These are phyloP conservation scores for Plenodomus lindquistii DNA, from an alignment of 2,329 filamentous ascomycete species.

Conservation along the genomic window DNA sequence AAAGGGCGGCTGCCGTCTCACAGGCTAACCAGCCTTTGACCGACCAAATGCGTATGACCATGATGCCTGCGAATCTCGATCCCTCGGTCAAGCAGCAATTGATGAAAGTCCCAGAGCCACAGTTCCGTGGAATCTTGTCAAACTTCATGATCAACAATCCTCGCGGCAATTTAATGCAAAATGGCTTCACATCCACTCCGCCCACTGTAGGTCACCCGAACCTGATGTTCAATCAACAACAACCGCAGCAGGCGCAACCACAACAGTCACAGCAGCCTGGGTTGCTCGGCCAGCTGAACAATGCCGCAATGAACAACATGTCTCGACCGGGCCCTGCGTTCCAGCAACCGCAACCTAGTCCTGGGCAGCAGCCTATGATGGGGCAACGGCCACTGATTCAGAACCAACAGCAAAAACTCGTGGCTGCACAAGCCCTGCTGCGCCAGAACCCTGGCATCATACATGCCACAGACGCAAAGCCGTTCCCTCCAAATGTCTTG, in stretches of 20 bases:
- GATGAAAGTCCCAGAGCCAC: conserved; percentile 39
- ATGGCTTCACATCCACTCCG: conserved; percentile 26
- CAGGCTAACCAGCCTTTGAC: conserved; percentile 34
- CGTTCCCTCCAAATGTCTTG: conserved; percentile 36
- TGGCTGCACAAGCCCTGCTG: conserved; percentile 29
- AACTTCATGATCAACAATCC: conserved; percentile 29
- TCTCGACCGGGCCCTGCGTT: conserved; percentile 31
- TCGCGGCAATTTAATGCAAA: conserved; percentile 26
- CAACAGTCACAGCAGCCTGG: conserved; percentile 11
- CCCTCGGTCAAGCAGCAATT: conserved; percentile 36
- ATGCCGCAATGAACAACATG: conserved; percentile 32
- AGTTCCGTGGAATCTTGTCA: conserved; percentile 35
- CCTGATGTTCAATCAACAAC: conserved; percentile 38
- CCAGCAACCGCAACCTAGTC: conserved; percentile 31
- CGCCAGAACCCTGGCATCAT: conserved; percentile 42
- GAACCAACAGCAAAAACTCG: conserved; percentile 34
- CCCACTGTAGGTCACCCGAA: conserved; percentile 27
- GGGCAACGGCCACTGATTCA: conserved; percentile 28
- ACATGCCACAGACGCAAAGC: conserved; percentile 33
- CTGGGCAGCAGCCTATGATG: conserved; percentile 28
- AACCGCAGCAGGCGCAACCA: conserved; percentile 10
- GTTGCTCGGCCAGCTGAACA: conserved; percentile 32
- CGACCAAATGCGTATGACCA: conserved; percentile 36
- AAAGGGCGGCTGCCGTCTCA: conserved; percentile 35
- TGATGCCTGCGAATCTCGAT: conserved; percentile 38